Base-by-base conservation (phyloP, 371 early-diverging fungal genomes). In the Mucor circinelloides region DNA sequence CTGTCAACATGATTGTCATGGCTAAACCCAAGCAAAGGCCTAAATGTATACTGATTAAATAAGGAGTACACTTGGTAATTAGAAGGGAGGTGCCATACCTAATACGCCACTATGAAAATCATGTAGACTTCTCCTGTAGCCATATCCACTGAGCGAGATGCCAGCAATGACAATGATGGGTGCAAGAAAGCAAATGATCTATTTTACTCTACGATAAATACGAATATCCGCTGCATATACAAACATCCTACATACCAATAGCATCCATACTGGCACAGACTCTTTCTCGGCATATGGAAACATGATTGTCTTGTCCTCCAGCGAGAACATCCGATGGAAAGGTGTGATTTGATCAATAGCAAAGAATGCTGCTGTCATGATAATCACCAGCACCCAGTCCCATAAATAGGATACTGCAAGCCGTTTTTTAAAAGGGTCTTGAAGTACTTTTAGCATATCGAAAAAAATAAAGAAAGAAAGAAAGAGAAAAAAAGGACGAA, bases 1-100 rank as follows among this genome's bases (percentile, higher is more conserved):
- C 86, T 6, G 92, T 94, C 40, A 93, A 58, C 85, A 89, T 85
- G 60, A 88, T 81, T n/a, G 88, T 89, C 74, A 91, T 75, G 9
- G 87, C 73, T 56, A 91, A 77, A 6, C 88, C 72, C 27, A 92
- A 80, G 50, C 85, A 81, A 23, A 89, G 76, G 13, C 92, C 84
- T 77, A 55, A 27, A 21, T 5, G 17, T 40, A 27, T 23, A 60
- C 6, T n/a, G 34, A 28, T 31, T 32, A 27, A 58, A 58, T 55
- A 34, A 54, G 34, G 30, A 59, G 38, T 56, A 23, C 13, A 27
- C 13, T 52, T 27, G 34, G 19, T 23, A 21, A 10, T 31, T 19
- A 15, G 1, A 8, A 34, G 17, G 31, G 28, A 8, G 6, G 9
- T 31, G 21, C 21, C 15, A 40, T 79, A 83, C 84, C 91, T 28